Conservation (phyloP, 805 yeast genomes). For the Candida bentonensis region DNA sequence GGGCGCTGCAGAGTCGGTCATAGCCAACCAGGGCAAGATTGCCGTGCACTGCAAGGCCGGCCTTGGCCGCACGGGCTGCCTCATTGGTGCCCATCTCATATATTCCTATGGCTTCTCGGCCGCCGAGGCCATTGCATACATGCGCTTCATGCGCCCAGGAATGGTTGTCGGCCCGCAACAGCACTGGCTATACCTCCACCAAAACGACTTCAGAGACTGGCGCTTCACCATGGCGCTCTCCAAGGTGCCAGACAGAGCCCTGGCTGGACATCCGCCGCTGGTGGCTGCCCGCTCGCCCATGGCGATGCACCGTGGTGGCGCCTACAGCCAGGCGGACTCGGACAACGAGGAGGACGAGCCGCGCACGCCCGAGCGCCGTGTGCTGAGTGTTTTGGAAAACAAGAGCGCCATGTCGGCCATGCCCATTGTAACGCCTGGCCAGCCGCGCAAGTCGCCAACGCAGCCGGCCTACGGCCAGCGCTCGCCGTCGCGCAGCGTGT, state of each 20-base stretch:
- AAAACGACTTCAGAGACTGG: slow-evolving; percentile 94
- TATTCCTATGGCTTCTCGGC: slow-evolving; percentile 97
- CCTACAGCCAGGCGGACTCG: slow-evolving; percentile 2
- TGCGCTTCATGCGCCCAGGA: slow-evolving; percentile 95
- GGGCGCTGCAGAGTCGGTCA: slow-evolving; percentile 88
- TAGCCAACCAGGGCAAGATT: slow-evolving; percentile 74
- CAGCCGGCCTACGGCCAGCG: slow-evolving; percentile 1
- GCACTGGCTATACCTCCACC: slow-evolving; percentile 95
- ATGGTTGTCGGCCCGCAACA: slow-evolving; percentile 99
- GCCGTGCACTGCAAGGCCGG: slow-evolving; percentile 99
- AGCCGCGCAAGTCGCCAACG: slow-evolving; percentile 56
- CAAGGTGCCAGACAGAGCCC: slow-evolving; percentile 36
- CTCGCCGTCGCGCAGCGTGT: slow-evolving; percentile 10
- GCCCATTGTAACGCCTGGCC: slow-evolving; percentile 91
- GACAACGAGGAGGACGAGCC: slow-evolving; percentile 27
- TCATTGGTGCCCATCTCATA: slow-evolving; percentile 92
- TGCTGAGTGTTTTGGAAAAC: slow-evolving; percentile 51
- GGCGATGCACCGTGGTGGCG: slow-evolving; percentile 8
- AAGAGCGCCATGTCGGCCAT: slow-evolving; percentile 52
- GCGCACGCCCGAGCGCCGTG: slow-evolving; percentile 64
- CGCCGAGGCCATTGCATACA: slow-evolving; percentile 87
- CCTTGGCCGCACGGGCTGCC: slow-evolving; percentile 92
- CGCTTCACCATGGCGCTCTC: slow-evolving; percentile 78
- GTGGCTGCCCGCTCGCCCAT: slow-evolving; percentile 16
- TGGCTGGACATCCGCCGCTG: slow-evolving; percentile 23